Evolutionary conservation across 2,329 filamentous ascomycete genomes (phyloP).

Genomic region (Neopestalotiopsis rosae): DNA sequence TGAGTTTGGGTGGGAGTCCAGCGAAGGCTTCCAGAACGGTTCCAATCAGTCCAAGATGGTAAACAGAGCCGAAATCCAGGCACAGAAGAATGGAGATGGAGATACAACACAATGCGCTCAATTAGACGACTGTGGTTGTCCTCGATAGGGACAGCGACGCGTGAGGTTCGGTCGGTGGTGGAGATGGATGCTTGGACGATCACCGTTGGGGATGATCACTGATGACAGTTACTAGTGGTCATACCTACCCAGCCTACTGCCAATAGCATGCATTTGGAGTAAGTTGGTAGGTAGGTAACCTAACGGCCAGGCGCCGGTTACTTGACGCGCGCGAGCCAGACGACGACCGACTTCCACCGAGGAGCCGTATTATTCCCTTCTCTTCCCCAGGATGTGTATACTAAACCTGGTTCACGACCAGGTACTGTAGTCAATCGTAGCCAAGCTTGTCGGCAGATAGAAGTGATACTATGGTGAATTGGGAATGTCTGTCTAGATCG

Average conservation of each 20-base stretch:
- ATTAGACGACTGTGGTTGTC: background rate
- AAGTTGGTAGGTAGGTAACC: background rate
- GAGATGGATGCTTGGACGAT: background rate
- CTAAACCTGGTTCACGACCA: background rate
- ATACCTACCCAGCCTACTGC: background rate
- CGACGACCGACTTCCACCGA: background rate
- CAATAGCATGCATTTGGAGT: background rate
- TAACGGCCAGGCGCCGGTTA: background rate
- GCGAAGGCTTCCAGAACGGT: constrained; percentile 14
- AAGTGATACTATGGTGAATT: constrained; percentile 4
- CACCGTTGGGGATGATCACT: background rate
- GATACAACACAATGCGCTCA: constrained; percentile 3
- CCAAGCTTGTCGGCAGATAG: background rate
- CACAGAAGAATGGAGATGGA: background rate
- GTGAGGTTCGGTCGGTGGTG: background rate
- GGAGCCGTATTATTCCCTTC: too few species aligned
- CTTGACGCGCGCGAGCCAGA: background rate
- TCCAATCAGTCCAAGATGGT: constrained; percentile 13
- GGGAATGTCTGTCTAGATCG: constrained; percentile 6
- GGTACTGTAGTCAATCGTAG: background rate
- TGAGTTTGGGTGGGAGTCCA: background rate
- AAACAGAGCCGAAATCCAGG: constrained; percentile 13
- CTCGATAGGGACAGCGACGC: background rate
- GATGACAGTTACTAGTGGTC: too few species aligned
- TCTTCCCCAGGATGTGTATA: background rate